phyloP scores from a whole-genome alignment of 305 asterid species.

The Fraxinus angustifolia region DNA sequence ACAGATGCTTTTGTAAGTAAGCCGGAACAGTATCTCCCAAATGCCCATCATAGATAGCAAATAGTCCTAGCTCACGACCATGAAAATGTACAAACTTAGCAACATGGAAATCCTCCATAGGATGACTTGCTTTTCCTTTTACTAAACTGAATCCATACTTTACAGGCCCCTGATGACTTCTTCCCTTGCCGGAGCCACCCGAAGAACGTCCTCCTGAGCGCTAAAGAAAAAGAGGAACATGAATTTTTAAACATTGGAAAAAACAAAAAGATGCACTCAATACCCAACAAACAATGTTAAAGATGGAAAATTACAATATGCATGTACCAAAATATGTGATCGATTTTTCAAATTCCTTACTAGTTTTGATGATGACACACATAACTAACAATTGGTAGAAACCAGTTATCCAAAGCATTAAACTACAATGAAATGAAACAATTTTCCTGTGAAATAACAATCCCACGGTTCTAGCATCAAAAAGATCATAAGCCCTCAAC shows the following conservation, averaged over 20 bases:
- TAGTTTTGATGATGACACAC: not conserved
- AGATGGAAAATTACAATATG: not conserved
- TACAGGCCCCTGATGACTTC: constrained; percentile 49
- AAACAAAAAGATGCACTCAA: not conserved
- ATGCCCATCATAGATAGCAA: constrained; percentile 89
- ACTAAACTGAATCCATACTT: constrained; percentile 76
- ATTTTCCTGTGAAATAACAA: not conserved
- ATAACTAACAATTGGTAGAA: not conserved
- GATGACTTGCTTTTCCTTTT: constrained; percentile 89
- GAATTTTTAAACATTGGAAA: not conserved
- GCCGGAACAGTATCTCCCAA: constrained; percentile 84
- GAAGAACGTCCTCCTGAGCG: constrained; percentile 62
- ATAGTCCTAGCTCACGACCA: constrained; percentile 78
- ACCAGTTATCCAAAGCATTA: not conserved
- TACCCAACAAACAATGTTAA: not conserved
- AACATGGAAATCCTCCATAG: constrained; percentile 96
- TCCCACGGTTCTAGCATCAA: not conserved
- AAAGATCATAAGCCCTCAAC: not conserved
- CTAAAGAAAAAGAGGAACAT: constrained; percentile 31
- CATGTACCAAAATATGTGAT: not conserved
- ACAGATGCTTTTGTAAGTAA: constrained; percentile 76
- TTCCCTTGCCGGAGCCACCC: constrained; percentile 71
- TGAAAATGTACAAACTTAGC: constrained; percentile 68
- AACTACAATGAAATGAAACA: not conserved
- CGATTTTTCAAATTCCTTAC: not conserved